phyloP scores from a whole-genome alignment of 129 eudicot genomes.

The Deinandra increscens region DNA sequence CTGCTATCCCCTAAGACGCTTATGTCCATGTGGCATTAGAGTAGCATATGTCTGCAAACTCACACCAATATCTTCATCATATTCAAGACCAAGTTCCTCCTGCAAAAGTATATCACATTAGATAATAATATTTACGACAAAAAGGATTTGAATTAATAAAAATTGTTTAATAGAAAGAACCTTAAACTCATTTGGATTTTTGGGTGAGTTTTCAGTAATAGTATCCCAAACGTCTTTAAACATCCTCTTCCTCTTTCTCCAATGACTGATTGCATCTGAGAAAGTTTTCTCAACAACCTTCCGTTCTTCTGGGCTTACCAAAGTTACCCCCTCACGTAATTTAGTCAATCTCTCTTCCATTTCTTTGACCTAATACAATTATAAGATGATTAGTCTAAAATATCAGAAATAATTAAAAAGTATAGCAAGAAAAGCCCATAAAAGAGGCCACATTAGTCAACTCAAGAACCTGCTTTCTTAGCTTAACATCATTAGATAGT shows the following conservation, averaged over 20 bases:
- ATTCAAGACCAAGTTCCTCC: constrained; percentile 93
- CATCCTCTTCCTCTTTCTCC: constrained; percentile 96
- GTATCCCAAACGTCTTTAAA: constrained; percentile 92
- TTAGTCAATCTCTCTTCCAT: constrained; percentile 75
- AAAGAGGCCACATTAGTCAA: constrained; percentile 8
- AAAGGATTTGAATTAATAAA: background rate
- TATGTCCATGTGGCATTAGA: constrained; percentile 56
- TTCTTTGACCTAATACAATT: constrained; percentile 53
- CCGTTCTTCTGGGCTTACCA: constrained; percentile 91
- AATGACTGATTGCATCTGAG: constrained; percentile 55
- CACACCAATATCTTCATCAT: constrained; percentile 89
- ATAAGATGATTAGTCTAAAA: constrained; percentile 13
- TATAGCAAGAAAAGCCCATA: background rate
- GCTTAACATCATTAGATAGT: constrained; percentile 50
- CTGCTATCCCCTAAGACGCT: constrained; percentile 53
- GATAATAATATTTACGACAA: background rate
- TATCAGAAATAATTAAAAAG: background rate
- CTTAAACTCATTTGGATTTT: constrained; percentile 78
- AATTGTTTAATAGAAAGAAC: constrained; percentile 20
- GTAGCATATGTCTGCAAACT: constrained; percentile 76
- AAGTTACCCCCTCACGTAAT: constrained; percentile 79
- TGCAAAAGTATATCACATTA: constrained; percentile 32
- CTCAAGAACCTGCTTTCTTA: constrained; percentile 62
- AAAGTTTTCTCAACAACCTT: constrained; percentile 61
- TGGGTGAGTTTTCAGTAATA: constrained; percentile 90